These are phyloP conservation scores for Komagataella pseudopastoris DNA, from an alignment of 805 yeast genomes.

Conservation along the genomic window DNA sequence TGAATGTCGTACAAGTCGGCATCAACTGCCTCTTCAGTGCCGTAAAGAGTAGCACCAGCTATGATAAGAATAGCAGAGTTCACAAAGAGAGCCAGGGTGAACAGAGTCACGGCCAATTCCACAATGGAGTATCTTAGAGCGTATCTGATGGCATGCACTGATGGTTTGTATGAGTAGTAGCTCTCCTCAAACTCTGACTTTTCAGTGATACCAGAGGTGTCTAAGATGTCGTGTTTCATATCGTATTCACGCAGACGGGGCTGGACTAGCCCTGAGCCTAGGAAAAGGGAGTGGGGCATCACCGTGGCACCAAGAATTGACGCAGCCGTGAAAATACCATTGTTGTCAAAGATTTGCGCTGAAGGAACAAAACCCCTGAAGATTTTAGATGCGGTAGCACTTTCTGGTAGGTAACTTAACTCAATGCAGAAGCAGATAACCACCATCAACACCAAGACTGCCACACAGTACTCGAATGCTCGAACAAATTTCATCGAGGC, in stretches of 20 bases:
- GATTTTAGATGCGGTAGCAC: slow-evolving; percentile 13
- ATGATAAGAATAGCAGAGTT: slow-evolving; percentile 70
- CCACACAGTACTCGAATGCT: slow-evolving; percentile 28
- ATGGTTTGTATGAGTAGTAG: slow-evolving; percentile 45
- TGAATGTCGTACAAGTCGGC: slow-evolving; percentile 75
- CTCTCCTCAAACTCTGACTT: slow-evolving; percentile 18
- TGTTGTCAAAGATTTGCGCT: slow-evolving; percentile 24
- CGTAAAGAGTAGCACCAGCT: slow-evolving; percentile 63
- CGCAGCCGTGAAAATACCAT: slow-evolving; percentile 31
- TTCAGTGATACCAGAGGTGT: slow-evolving; percentile 1
- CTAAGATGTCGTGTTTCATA: slow-evolving; percentile 19
- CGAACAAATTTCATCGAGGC: slow-evolving; percentile 27
- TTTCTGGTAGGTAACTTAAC: slow-evolving; percentile 20
- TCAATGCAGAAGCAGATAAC: slow-evolving; percentile 32
- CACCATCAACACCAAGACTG: slow-evolving; percentile 25
- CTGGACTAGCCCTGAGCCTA: slow-evolving; percentile 35
- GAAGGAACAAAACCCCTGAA: slow-evolving; percentile 32
- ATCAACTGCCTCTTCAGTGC: slow-evolving; percentile 43
- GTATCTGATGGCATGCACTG: slow-evolving; percentile 50
- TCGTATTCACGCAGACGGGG: slow-evolving; percentile 33
- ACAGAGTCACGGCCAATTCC: slow-evolving; percentile 52
- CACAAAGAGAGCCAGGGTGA: slow-evolving; percentile 72
- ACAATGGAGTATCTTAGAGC: slow-evolving; percentile 53
- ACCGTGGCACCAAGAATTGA: slow-evolving; percentile 37
- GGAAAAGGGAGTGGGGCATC: slow-evolving; percentile 35